Conservation (phyloP, 2,329 filamentous ascomycete genomes). For the Metarhizium sp. region DNA sequence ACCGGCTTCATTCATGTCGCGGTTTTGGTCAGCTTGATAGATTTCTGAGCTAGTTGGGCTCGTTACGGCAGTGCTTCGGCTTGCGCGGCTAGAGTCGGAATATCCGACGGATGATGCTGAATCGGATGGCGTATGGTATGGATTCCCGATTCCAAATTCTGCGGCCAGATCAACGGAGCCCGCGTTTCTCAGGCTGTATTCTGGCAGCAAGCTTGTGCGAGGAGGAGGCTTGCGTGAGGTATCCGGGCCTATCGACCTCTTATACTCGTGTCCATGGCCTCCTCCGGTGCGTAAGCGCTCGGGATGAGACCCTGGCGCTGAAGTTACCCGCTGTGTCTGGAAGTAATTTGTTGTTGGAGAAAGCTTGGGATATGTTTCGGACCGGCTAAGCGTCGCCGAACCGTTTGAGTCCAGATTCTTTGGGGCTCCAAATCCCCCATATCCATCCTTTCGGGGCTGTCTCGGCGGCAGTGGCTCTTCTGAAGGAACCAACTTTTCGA, state of each 20-base stretch:
- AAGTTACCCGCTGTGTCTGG: conserved; percentile 29
- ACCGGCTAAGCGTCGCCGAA: conserved; percentile 30
- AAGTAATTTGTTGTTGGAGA: conserved; percentile 27
- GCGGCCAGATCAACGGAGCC: conserved; percentile 45
- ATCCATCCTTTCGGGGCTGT: conserved; percentile 40
- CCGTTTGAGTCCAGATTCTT: conserved; percentile 26
- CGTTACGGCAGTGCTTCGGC: conserved; percentile 53
- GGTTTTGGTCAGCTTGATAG: conserved; percentile 35
- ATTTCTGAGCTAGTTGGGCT: conserved; percentile 23
- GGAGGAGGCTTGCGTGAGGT: conserved; percentile 44
- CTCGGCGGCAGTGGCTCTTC: conserved; percentile 19
- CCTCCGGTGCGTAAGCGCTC: conserved; percentile 22
- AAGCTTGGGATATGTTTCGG: conserved; percentile 43
- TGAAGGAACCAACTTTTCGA: conserved; percentile 10
- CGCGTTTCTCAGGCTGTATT: conserved; percentile 26
- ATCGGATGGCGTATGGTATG: conserved; percentile 54
- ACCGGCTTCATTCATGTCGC: conserved; percentile 47
- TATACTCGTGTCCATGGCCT: conserved; percentile 19
- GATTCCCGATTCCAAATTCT: conserved; percentile 53
- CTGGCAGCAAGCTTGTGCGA: conserved; percentile 35
- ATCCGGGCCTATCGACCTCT: conserved; percentile 37
- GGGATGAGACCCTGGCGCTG: conserved; percentile 34
- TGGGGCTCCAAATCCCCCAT: conserved; percentile 48
- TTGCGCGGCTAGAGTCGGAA: conserved; percentile 48
- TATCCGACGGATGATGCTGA: conserved; percentile 51